Base-by-base conservation (phyloP, 495 filamentous ascomycete species). In the Penicillium herquei region DNA sequence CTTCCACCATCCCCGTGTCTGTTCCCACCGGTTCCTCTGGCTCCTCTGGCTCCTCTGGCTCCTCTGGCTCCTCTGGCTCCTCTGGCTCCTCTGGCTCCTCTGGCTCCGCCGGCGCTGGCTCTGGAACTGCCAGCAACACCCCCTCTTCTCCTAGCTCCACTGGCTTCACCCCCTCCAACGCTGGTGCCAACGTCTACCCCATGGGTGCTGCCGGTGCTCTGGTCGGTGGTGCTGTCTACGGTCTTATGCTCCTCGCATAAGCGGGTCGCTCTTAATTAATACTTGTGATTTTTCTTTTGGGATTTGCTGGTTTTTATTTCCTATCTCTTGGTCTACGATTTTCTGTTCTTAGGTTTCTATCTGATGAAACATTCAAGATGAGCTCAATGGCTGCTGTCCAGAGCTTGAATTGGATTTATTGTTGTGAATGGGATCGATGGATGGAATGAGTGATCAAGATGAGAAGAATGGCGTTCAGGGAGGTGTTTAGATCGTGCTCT, bases 141-240 rank as follows among this genome's bases (percentile, higher is more conserved):
- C 54, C 65, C 51, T 54, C 62, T 42, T 32, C 39, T 14, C 68
- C 68, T 51, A 64, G 61, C 57, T 32, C 64, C 16, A 62, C 61
- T 30, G 62, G 59, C 37, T 66, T 63, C 54, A 37, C 21, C 16
- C 56, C 64, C 50, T 56, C 69, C 55, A 71, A 55, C 65, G 65
- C 65, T 6, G 70, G 70, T n/a, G 52, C 63, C 14, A 75, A 65
- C 60, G 42, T 43, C 63, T 18, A 47, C 68, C 35, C 66, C 70
- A 49, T 49, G 46, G 46, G 46, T 21, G 59, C 59, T 59, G 60
- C 41, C 50, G 70, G 58, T 49, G 64, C 64, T 57, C 53, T 57
- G 17, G 40, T 71, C n/a, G 70, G 66, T 37, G 57, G 65, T 47
- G 39, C 71, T 49, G 64, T 54, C 54, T 68, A 68, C 53, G 65